Conservation (phyloP, 768 basidiomycete genomes). For the Kwoniella pini region DNA sequence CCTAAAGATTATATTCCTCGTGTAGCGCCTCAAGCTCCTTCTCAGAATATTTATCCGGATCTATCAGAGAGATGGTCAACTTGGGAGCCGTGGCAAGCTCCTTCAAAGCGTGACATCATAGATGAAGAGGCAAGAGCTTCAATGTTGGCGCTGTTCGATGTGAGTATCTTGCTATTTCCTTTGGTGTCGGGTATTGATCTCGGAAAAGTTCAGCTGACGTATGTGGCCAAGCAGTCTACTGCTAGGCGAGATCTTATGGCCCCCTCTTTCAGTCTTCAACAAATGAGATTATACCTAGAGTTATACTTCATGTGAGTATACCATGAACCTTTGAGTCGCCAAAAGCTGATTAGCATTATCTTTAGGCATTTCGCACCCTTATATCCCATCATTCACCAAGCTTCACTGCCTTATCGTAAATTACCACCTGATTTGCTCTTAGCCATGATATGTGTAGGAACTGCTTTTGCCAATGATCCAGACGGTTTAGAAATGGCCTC, state of each 20-base stretch:
- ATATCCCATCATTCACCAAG: constrained; percentile 29
- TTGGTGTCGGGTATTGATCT: too few relatives aligned
- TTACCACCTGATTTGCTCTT: constrained; percentile 24
- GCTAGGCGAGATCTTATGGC: background rate
- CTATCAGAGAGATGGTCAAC: constrained; percentile 6
- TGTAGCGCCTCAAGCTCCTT: background rate
- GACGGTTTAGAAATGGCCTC: constrained; percentile 18
- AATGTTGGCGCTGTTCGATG: constrained; percentile 24
- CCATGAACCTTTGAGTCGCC: background rate
- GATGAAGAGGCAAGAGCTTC: constrained; percentile 7
- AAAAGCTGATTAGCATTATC: background rate
- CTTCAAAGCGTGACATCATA: background rate
- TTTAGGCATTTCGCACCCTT: constrained; percentile 27
- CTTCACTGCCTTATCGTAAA: constrained; percentile 21
- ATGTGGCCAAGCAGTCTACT: background rate
- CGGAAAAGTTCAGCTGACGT: too few relatives aligned
- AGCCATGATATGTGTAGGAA: constrained; percentile 22
- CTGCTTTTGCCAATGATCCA: constrained; percentile 25
- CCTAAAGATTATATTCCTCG: background rate
- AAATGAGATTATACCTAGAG: constrained; percentile 24
- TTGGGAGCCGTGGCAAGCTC: constrained; percentile 1
- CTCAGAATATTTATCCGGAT: constrained; percentile 1
- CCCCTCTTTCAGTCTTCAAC: constrained; percentile 13
- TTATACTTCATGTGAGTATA: constrained; percentile 28
- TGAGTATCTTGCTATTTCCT: too few relatives aligned